Evolutionary conservation across 2,329 filamentous ascomycete species (phyloP).

Genomic region (Botrytis porri): DNA sequence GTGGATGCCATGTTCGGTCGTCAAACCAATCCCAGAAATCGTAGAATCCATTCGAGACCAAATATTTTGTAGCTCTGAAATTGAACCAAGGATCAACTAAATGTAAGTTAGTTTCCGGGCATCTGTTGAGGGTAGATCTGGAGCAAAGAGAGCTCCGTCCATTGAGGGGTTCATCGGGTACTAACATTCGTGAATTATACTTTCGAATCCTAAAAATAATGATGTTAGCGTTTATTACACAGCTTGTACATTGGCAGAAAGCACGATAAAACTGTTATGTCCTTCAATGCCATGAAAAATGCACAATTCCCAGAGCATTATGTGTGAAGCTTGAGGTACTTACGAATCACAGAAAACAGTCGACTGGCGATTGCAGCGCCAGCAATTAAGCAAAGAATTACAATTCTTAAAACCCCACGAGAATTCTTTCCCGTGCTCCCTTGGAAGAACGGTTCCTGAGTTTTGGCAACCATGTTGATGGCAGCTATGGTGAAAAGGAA

Average conservation of each 20-base stretch:
- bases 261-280: neutral
- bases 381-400: conserved; percentile 89
- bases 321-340: conserved; percentile 41
- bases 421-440: conserved; percentile 78
- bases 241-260: neutral
- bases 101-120: conserved; percentile 35
- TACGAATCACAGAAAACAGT: conserved; percentile 97
- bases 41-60: conserved; percentile 95
- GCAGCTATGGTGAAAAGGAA: conserved; percentile 32
- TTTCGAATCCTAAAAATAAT: conserved; percentile 75
- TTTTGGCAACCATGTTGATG: conserved; percentile 42
- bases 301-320: neutral
- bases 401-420: conserved; percentile 78
- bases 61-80: conserved; percentile 96
- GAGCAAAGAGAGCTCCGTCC: conserved; percentile 22
- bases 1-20: conserved; percentile 98
- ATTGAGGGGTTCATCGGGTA: conserved; percentile 37
- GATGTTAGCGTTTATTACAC: conserved; percentile 29
- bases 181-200: conserved; percentile 99
- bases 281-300: conserved; percentile 1
- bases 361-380: conserved; percentile 88
- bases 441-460: conserved; percentile 56
- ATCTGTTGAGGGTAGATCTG: conserved; percentile 30
- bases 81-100: conserved; percentile 99
- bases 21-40: conserved; percentile 99